phyloP scores from a whole-genome alignment of 2,329 filamentous ascomycete genomes.

The Arthrobotrys musiformis region DNA sequence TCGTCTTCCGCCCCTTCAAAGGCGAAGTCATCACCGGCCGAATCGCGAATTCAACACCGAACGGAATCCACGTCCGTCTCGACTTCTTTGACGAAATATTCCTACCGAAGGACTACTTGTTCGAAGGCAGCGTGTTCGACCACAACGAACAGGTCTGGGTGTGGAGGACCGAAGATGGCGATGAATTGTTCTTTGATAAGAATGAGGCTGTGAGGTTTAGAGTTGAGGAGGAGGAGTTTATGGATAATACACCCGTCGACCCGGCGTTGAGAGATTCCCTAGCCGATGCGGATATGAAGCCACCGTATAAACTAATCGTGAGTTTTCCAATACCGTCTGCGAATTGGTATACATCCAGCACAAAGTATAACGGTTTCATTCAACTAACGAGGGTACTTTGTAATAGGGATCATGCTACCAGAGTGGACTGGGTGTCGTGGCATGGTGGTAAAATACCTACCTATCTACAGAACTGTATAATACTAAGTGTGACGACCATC shows the following conservation, averaged over 20 bases:
- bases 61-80: constrained; percentile 77
- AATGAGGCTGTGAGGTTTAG: constrained; percentile 89
- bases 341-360: no score
- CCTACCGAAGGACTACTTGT: constrained; percentile 39
- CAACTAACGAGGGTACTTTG: not conserved
- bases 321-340: not conserved
- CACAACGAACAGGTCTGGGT: constrained; percentile 82
- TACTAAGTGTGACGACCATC: not conserved
- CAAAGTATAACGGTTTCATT: no score
- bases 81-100: constrained; percentile 93
- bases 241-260: constrained; percentile 81
- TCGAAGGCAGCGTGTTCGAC: constrained; percentile 64
- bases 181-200: constrained; percentile 85
- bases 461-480: not conserved
- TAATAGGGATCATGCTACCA: constrained; percentile 58
- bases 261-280: constrained; percentile 62
- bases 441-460: constrained; percentile 59
- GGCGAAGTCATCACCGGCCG: constrained; percentile 88
- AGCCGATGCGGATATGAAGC: constrained; percentile 69
- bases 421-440: constrained; percentile 59
- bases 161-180: constrained; percentile 76
- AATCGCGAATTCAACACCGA: constrained; percentile 78
- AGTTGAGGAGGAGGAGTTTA: constrained; percentile 88
- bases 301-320: constrained; percentile 74
- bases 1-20: constrained; percentile 96